These are phyloP conservation scores for Macadamia integrifolia DNA, from an alignment of 164 flowering plant genomes.

Conservation along the genomic window DNA sequence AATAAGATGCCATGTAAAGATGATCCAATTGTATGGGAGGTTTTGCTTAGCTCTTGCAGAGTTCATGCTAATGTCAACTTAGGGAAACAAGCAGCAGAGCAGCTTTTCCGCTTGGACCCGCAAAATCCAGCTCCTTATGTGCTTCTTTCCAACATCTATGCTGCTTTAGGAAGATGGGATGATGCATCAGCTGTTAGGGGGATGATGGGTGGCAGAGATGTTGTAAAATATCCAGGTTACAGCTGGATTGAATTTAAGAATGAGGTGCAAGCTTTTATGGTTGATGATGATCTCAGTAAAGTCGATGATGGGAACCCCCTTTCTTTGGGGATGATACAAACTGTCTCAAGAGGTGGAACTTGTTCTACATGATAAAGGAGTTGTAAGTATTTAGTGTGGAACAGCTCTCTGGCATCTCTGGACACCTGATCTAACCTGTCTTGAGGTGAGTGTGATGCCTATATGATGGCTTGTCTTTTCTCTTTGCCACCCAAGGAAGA, in stretches of 20 bases:
- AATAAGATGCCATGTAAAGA: constrained; percentile 53
- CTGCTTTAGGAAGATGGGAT: constrained; percentile 75
- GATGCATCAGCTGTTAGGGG: constrained; percentile 52
- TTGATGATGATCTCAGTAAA: constrained; percentile 20
- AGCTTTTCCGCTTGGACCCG: constrained; percentile 59
- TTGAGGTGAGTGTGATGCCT: background rate
- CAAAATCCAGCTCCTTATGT: constrained; percentile 58
- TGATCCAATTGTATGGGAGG: constrained; percentile 78
- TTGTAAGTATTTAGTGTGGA: too few relatives aligned
- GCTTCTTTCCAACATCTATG: constrained; percentile 67
- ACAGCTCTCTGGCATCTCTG: too few relatives aligned
- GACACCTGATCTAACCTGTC: background rate
- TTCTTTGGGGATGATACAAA: background rate
- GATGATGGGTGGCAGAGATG: constrained; percentile 40
- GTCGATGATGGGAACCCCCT: constrained; percentile 2
- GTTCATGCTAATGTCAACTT: constrained; percentile 59
- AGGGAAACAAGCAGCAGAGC: constrained; percentile 69
- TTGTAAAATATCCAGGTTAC: constrained; percentile 56
- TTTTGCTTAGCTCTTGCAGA: constrained; percentile 75
- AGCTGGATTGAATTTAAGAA: constrained; percentile 50
- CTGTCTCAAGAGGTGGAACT: background rate
- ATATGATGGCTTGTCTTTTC: background rate
- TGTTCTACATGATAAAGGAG: background rate
- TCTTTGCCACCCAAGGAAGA: background rate
- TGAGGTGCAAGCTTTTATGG: constrained; percentile 24